Conservation (phyloP, 1,284 basidiomycete genomes). For the Trichosporon asahii region DNA sequence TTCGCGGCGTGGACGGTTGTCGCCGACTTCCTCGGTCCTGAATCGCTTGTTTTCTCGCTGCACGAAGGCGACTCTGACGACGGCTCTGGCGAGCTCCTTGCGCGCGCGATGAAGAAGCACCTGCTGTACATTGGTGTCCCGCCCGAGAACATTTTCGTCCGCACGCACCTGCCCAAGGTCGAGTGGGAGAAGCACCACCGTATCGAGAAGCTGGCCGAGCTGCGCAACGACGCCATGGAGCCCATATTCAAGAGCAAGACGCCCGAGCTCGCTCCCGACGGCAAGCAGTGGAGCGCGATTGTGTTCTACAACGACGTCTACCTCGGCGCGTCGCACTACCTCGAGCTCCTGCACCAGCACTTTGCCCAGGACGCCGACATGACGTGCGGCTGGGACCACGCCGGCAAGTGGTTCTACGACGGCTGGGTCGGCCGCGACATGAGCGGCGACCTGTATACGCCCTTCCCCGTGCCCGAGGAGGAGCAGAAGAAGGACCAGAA, state of each 20-base stretch:
- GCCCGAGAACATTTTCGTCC: constrained; percentile 44
- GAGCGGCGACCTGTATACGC: constrained; percentile 46
- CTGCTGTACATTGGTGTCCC: constrained; percentile 47
- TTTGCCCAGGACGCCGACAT: constrained; percentile 50
- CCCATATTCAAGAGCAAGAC: constrained; percentile 45
- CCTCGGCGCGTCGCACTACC: constrained; percentile 49
- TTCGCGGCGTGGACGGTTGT: constrained; percentile 48
- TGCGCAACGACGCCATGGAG: constrained; percentile 52
- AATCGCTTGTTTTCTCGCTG: constrained; percentile 40
- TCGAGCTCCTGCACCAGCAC: constrained; percentile 53
- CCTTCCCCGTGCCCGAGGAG: constrained; percentile 49
- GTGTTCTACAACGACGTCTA: constrained; percentile 55
- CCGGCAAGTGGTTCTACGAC: constrained; percentile 53
- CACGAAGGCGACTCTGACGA: constrained; percentile 45
- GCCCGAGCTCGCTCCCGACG: constrained; percentile 39
- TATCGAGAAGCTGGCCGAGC: constrained; percentile 49
- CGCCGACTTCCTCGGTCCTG: constrained; percentile 46
- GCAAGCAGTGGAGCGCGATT: constrained; percentile 44
- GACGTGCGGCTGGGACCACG: constrained; percentile 54
- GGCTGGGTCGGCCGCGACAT: constrained; percentile 54
- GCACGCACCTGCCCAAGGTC: constrained; percentile 35
- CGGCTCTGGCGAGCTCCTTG: constrained; percentile 34
- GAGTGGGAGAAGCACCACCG: constrained; percentile 47
- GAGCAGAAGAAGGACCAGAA: constrained; percentile 43
- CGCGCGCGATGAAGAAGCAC: constrained; percentile 38